phyloP scores from a whole-genome alignment of 2,329 filamentous ascomycete genomes.

The Amauroascus niger region DNA sequence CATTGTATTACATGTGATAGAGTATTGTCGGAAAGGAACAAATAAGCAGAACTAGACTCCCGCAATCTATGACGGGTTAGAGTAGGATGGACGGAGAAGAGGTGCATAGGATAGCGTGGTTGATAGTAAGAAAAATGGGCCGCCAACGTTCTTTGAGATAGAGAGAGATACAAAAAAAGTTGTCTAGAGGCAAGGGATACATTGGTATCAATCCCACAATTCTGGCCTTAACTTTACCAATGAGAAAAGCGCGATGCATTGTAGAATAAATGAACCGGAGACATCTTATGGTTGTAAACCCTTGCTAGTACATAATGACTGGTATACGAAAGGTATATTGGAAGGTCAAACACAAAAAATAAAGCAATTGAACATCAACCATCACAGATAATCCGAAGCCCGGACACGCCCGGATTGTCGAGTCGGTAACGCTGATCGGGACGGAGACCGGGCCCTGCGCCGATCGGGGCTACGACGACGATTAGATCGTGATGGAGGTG shows the following conservation, averaged over 20 bases:
- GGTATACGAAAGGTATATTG: background rate
- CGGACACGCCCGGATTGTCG: slow-evolving; percentile 13
- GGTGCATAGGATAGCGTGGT: no score
- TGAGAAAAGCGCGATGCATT: background rate
- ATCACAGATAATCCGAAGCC: slow-evolving; percentile 18
- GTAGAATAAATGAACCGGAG: background rate
- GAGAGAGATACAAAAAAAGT: no score
- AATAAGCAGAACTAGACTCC: background rate
- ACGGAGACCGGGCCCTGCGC: slow-evolving; percentile 17
- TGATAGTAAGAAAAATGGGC: no score
- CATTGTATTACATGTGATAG: background rate
- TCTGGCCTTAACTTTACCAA: no score
- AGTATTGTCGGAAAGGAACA: background rate
- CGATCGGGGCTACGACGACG: slow-evolving; percentile 8
- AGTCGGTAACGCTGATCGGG: slow-evolving; percentile 17
- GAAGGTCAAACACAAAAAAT: background rate
- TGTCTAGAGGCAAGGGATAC: background rate
- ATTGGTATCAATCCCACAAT: background rate
- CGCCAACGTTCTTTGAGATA: no score
- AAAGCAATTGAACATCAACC: background rate
- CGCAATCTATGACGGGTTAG: no score
- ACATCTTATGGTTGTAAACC: no score
- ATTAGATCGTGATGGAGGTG: slow-evolving; percentile 18
- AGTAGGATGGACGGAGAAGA: no score
- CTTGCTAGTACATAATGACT: no score